Evolutionary conservation across 2,329 filamentous ascomycete genomes (phyloP), one percentile per base, ranked within the genome.

Genomic region (Sphaerulina musiva): DNA sequence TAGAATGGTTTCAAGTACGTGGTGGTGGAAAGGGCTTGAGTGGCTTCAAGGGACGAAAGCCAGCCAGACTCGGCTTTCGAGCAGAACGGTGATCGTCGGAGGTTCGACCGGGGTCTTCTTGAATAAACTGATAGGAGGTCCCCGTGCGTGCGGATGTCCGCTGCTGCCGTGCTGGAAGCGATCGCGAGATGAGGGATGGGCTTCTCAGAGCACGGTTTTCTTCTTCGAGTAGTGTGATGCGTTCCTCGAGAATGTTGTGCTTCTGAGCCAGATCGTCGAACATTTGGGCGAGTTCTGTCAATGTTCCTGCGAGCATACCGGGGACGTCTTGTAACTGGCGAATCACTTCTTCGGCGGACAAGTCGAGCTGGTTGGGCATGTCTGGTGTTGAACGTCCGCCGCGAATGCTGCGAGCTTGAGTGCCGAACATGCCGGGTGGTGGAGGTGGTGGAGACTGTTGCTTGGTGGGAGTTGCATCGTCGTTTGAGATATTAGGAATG

Each of bases 321-420:
- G 51, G 51, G 17, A 53, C 47, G 7, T 43, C 36, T 12, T 47
- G 39, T 8, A 53, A 44, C 20, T 43, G 38, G 12, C 36, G 32
- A 7, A 51, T 23, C 14, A 53, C 38, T 29, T 53, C 38, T 12
- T 43, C 11, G 12, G 39, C 10, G 14, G 38, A 14, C 20, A 36
- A n/a, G 6, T 43, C 14, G 43, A 43, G 20, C 7, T 51, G 47
- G n/a, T 36, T 17, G 7, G 43, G 2, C 7, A 9, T 17, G 17
- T 41, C n/a, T 4, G 53, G 14, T 32, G 41, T n/a, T 45, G 40
- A 45, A 6, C 46, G 47, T 10, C 48, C 53, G 31, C 53, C 34
- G 10, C 53, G 45, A 34, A 55, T 32, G 14, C 46, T 43, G 42
- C 55, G 52, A 9, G 55, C 55, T 46, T 58, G 55, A 34, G 55